phyloP scores from a whole-genome alignment of 495 filamentous ascomycete species.

The Trichoderma gamsii region DNA sequence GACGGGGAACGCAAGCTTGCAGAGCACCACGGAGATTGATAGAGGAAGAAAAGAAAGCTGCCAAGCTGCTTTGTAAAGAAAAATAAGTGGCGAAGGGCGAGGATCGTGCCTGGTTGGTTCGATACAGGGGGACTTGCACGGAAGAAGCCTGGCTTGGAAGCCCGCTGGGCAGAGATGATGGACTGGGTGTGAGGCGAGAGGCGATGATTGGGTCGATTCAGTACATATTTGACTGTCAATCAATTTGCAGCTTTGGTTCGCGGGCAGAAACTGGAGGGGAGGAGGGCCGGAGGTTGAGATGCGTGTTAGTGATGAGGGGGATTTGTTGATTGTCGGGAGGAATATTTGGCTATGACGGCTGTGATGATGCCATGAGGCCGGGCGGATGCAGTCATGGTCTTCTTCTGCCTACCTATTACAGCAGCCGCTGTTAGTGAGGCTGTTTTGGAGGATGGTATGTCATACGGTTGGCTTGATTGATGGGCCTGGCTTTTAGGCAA shows the following conservation, averaged over 20 bases:
- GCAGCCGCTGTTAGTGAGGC: too few relatives aligned
- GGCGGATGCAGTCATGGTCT: background rate
- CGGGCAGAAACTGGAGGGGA: too few relatives aligned
- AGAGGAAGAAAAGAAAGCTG: too few relatives aligned
- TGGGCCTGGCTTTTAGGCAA: background rate
- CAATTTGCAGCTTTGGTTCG: background rate
- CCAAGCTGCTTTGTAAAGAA: too few relatives aligned
- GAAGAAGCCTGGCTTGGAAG: background rate
- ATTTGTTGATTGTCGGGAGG: too few relatives aligned
- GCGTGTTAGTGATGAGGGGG: background rate
- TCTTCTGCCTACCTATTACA: too few relatives aligned
- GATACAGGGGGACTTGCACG: background rate
- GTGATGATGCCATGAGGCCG: background rate
- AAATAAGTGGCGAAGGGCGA: background rate
- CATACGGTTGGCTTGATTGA: background rate
- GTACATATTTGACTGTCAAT: too few relatives aligned
- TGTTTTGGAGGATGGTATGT: too few relatives aligned
- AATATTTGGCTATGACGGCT: too few relatives aligned
- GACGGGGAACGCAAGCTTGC: background rate
- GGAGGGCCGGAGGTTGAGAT: background rate
- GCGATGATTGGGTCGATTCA: constrained; percentile 9
- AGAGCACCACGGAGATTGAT: background rate
- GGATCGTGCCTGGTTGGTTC: background rate
- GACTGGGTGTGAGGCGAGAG: background rate
- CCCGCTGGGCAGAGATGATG: background rate